Base-by-base conservation (phyloP, 805 yeast species). In the Cyberlindnera amylophila region DNA sequence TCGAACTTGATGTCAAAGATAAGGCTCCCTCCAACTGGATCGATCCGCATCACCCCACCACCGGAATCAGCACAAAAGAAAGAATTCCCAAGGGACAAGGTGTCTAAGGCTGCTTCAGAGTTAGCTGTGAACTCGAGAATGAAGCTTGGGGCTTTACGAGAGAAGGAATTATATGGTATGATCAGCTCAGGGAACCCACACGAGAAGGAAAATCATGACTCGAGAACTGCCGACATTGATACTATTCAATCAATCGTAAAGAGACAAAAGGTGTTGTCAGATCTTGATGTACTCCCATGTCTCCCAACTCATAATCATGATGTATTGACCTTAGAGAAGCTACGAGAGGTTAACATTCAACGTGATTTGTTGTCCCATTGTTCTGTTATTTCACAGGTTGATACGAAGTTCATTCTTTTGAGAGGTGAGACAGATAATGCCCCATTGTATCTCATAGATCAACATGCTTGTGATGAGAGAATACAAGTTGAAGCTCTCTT, bases 391-490 rank as follows among this genome's bases (percentile, higher is more conserved):
- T 67, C 72, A 4, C 95, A 86, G 56, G 62, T 85, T 3, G 86
- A 79, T 35, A 54, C 61, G 4, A 84, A 82, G 55, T 86, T 86
- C 53, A 77, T 88, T 8, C 62, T 87, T 4, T 58, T 74, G 2
- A 65, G 59, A 18, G 31, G 56, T 0, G 29, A 32, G 4, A 14
- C 16, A 1, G 15, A 13, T 4, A 14, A 38, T 1, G 34, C 38
- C 2, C n/a, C 54, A 0, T 51, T 77, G 13, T 58, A 76, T 16
- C 62, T 77, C 1, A 53, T 84, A 5, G 96, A 88, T 56, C 96
- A 87, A 54, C 96, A 88, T 65, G 96, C 96, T 0, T 77, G 82
- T 41, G 95, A 85, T 61, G 96, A 88, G 56, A 61, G 96, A 41
- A 67, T 85, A 0, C 67, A 68, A 35, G 72, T 83, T 2, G 96